Conservation (phyloP, 2,329 filamentous ascomycete species). For the Colletotrichum sp. region DNA sequence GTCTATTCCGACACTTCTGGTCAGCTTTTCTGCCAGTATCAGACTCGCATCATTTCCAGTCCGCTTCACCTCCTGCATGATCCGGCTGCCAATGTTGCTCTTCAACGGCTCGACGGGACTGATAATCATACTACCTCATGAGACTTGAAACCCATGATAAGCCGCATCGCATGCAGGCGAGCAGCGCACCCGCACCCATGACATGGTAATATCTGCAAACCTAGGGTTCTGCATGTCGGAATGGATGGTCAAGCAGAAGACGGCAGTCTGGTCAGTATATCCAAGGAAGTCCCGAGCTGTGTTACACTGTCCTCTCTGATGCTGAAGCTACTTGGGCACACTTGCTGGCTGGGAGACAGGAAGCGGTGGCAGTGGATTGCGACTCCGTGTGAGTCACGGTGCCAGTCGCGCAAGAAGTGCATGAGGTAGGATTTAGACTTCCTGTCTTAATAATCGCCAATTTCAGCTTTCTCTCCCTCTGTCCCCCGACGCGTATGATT, state of each 20-base stretch:
- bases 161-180: background rate
- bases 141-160: background rate
- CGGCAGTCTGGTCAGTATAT: background rate
- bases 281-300: background rate
- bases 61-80: background rate
- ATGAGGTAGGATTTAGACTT: background rate
- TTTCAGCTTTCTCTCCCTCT: background rate
- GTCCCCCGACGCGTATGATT: background rate
- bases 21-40: background rate
- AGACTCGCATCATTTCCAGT: background rate
- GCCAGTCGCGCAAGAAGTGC: background rate
- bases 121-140: background rate
- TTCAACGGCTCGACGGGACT: background rate
- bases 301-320: background rate
- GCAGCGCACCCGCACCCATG: background rate
- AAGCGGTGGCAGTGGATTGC: background rate
- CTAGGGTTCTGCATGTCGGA: background rate
- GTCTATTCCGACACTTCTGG: background rate
- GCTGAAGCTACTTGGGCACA: background rate
- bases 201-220: background rate
- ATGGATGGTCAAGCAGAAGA: background rate
- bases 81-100: background rate
- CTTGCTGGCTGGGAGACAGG: background rate
- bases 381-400: background rate
- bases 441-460: background rate